Conservation (phyloP, 805 yeast species). For the Candida silvicultrix region DNA sequence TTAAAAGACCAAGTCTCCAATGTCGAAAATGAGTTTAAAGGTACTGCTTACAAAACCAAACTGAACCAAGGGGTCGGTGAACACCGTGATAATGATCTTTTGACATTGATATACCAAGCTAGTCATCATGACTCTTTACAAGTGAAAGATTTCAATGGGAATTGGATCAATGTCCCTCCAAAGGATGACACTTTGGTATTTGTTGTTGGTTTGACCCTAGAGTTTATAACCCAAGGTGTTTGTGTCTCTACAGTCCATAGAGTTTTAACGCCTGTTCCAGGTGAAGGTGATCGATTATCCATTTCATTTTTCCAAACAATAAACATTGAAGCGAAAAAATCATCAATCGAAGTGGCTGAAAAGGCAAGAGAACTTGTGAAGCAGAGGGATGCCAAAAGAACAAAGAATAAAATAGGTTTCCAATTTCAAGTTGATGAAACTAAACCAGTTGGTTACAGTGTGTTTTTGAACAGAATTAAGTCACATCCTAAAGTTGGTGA, state of each 20-base stretch:
- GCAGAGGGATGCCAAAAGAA: constrained; percentile 13
- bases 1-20: constrained; percentile 14
- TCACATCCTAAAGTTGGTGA: constrained; percentile 44
- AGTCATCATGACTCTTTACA: constrained; percentile 37
- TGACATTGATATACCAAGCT: constrained; percentile 57
- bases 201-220: constrained; percentile 43
- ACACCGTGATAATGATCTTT: constrained; percentile 59
- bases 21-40: constrained; percentile 37
- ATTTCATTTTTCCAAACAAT: constrained; percentile 44
- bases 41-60: constrained; percentile 32
- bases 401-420: constrained; percentile 19
- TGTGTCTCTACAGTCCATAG: constrained; percentile 46
- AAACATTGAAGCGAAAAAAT: constrained; percentile 24
- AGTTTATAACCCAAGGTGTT: constrained; percentile 40
- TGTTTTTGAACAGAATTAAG: constrained; percentile 40
- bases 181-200: constrained; percentile 35
- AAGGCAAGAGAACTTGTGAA: constrained; percentile 11
- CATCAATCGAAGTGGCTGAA: constrained; percentile 10
- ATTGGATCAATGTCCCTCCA: constrained; percentile 41
- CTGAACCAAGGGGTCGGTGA: constrained; percentile 34
- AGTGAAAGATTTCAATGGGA: constrained; percentile 40
- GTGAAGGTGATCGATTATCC: constrained; percentile 30
- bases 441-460: constrained; percentile 40
- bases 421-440: constrained; percentile 19
- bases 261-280: constrained; percentile 25